Evolutionary conservation across 306 rosid species (phyloP).

Genomic region (Prosopis cineraria): DNA sequence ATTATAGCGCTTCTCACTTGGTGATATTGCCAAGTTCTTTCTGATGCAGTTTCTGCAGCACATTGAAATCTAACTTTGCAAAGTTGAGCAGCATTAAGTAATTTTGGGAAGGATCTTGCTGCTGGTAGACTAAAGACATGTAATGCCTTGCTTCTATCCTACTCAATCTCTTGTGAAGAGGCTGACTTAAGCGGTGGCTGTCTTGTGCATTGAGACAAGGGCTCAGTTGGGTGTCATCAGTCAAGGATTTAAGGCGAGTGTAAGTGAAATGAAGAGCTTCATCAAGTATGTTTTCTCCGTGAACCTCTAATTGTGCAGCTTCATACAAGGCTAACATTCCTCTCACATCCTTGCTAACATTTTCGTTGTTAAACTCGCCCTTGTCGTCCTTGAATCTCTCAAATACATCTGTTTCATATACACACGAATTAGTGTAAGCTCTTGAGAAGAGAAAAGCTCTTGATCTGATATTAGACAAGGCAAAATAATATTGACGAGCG

Average conservation of each 20-base stretch:
- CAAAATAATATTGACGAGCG: not conserved
- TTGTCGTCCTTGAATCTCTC: slow-evolving; percentile 31
- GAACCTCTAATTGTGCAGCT: slow-evolving; percentile 42
- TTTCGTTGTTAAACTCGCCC: not conserved
- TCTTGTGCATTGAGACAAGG: not conserved
- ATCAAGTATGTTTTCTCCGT: slow-evolving; percentile 24
- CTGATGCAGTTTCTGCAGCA: not conserved
- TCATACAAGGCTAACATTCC: slow-evolving; percentile 52
- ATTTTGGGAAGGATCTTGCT: not conserved
- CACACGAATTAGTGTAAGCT: not conserved
- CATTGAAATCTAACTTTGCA: not conserved
- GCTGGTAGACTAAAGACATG: not conserved
- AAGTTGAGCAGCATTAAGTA: not conserved
- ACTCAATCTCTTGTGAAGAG: not conserved
- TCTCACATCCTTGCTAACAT: not conserved
- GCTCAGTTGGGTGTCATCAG: not conserved
- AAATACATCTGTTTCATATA: slow-evolving; percentile 44
- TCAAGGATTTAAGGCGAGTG: not conserved
- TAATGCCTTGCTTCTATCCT: not conserved
- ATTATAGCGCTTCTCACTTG: not conserved
- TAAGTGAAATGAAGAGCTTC: slow-evolving; percentile 21
- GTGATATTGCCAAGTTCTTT: not conserved
- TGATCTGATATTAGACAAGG: not conserved
- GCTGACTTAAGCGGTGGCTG: not conserved
- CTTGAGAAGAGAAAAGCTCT: not conserved